A percentile compares a stretch with the other conserved stretches of the same genome.
Evolutionary conservation across 2,329 filamentous ascomycete species (phyloP).

Genomic region (Neopestalotiopsis clavispora): DNA sequence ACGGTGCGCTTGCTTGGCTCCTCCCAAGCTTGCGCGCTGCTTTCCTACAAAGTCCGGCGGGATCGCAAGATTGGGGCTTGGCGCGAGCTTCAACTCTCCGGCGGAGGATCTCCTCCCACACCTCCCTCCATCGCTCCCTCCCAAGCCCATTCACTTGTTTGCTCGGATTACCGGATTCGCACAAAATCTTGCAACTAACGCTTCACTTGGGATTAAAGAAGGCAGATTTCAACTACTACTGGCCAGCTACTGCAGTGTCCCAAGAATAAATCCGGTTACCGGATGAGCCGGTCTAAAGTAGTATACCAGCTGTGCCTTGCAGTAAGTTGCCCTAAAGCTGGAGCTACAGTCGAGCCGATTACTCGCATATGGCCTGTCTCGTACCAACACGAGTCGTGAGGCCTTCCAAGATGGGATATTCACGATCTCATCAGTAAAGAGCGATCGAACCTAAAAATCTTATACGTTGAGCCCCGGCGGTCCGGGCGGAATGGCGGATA

Average conservation of each 20-base stretch:
- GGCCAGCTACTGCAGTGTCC: neutral
- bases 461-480: neutral
- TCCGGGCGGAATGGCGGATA: neutral
- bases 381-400: neutral
- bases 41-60: neutral
- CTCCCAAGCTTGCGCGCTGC: too few relatives aligned
- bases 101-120: neutral
- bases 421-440: neutral
- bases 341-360: neutral
- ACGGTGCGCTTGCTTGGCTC: neutral
- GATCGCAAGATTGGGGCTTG: neutral
- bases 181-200: neutral
- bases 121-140: too few relatives aligned
- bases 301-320: neutral
- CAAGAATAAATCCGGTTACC: neutral
- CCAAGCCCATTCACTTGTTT: neutral
- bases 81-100: neutral
- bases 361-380: neutral
- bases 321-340: neutral
- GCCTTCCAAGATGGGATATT: neutral
- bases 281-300: neutral
- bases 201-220: neutral
- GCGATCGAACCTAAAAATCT: conserved; percentile 1
- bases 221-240: neutral
- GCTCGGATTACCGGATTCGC: neutral